Conservation (phyloP, 345 rosid species). For the Rhodomyrtus tomentosa region DNA sequence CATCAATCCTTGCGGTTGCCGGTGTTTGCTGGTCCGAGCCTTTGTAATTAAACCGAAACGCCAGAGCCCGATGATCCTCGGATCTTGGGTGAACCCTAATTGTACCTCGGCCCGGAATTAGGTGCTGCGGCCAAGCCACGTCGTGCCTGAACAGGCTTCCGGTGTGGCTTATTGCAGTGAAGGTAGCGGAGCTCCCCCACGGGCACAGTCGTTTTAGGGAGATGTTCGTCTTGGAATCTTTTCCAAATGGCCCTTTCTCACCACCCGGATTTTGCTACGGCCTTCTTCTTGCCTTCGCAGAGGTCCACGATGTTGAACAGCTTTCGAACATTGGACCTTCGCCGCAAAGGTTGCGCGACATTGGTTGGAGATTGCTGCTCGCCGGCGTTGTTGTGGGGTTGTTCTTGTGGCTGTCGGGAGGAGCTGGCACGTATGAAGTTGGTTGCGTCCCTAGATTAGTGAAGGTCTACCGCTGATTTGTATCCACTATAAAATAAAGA, state of each 20-base stretch:
- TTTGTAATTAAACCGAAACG: background rate
- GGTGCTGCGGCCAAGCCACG: background rate
- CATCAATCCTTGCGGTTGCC: background rate
- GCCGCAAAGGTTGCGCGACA: background rate
- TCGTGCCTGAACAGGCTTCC: background rate
- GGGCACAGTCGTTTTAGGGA: background rate
- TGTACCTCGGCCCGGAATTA: background rate
- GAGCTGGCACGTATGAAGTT: background rate
- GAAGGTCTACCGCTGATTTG: background rate
- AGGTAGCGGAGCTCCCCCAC: background rate
- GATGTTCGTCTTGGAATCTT: background rate
- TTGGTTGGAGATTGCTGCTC: background rate
- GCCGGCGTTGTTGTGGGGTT: background rate
- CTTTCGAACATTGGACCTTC: background rate
- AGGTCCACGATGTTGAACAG: background rate
- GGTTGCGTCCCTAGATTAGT: background rate
- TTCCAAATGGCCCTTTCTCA: background rate
- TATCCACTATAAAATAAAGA: background rate
- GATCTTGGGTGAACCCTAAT: background rate
- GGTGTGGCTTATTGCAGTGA: background rate
- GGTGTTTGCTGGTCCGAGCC: background rate
- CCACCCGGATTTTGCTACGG: background rate
- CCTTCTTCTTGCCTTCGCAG: background rate
- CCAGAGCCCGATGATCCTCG: background rate
- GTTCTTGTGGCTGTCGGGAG: background rate